These are phyloP conservation scores for Aspergillus panamensis DNA, from an alignment of 495 filamentous ascomycete genomes.

Conservation along the genomic window DNA sequence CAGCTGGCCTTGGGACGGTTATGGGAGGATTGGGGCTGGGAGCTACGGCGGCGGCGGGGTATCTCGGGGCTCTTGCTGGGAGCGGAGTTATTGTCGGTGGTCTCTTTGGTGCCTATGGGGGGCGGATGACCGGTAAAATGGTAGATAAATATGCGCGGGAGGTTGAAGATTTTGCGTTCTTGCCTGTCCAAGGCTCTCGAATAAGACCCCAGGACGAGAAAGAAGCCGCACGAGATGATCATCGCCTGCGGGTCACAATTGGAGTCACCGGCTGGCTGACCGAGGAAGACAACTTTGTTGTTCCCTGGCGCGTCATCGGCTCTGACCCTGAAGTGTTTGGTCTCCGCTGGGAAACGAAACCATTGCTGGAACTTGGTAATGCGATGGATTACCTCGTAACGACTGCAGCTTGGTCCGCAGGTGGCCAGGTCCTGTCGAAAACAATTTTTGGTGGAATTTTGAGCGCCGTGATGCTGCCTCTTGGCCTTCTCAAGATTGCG, in stretches of 20 bases:
- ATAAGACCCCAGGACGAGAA: conserved; percentile 42
- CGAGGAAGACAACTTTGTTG: conserved; percentile 61
- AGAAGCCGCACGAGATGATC: conserved; percentile 47
- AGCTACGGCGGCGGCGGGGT: conserved; percentile 70
- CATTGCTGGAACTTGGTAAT: conserved; percentile 71
- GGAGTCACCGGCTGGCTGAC: conserved; percentile 81
- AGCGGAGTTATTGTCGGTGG: conserved; percentile 75
- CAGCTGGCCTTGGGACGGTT: conserved; percentile 75
- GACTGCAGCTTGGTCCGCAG: conserved; percentile 74
- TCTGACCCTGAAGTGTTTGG: conserved; percentile 72
- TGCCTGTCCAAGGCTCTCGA: conserved; percentile 59
- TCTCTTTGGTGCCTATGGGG: conserved; percentile 87
- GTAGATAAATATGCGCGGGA: conserved; percentile 85
- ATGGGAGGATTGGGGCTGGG: conserved; percentile 80
- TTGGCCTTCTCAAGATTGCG: conserved; percentile 72
- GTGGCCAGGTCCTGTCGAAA: conserved; percentile 69
- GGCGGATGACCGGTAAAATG: conserved; percentile 77
- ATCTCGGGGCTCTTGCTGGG: conserved; percentile 74
- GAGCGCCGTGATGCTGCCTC: conserved; percentile 70
- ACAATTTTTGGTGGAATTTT: conserved; percentile 74
- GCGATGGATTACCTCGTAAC: conserved; percentile 70
- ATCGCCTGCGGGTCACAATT: conserved; percentile 77
- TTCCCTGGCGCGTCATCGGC: conserved; percentile 74
- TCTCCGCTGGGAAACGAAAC: conserved; percentile 77
- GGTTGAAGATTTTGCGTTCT: conserved; percentile 83